These are phyloP conservation scores for Mucor indicus DNA, from an alignment of 371 early-diverging fungal species.

Conservation along the genomic window DNA sequence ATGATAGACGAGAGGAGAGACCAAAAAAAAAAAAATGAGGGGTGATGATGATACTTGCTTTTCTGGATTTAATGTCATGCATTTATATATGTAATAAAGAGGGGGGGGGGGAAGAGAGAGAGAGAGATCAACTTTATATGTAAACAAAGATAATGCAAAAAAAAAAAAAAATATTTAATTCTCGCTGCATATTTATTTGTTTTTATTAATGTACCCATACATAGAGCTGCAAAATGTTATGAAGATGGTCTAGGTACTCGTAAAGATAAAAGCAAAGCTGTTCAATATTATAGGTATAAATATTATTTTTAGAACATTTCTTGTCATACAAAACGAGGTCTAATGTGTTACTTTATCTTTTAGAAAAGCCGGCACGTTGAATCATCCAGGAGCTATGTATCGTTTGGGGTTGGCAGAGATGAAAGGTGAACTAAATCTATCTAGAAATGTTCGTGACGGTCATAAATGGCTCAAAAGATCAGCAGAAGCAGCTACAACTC, in stretches of 20 bases:
- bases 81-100: too few species aligned
- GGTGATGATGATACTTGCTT: background rate
- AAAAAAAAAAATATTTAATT: conserved; percentile 3
- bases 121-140: background rate
- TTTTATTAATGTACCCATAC: too few species aligned
- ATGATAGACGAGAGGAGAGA: background rate
- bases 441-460: conserved; percentile 65
- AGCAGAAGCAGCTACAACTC: conserved; percentile 69
- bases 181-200: background rate
- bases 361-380: conserved; percentile 67
- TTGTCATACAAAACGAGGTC: background rate
- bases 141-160: conserved; percentile 2
- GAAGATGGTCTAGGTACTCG: conserved; percentile 64
- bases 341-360: too few species aligned
- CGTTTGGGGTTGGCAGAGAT: conserved; percentile 69
- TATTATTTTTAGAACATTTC: background rate
- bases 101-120: background rate
- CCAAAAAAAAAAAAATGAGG: background rate
- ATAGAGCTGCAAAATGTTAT: conserved; percentile 60
- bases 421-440: conserved; percentile 66
- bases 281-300: conserved; percentile 60
- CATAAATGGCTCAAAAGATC: conserved; percentile 79
- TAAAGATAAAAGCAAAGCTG: conserved; percentile 52
- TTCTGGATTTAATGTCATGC: too few species aligned
- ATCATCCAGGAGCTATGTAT: conserved; percentile 73